A percentile compares a stretch with the other conserved stretches of the same genome.
phyloP scores from a whole-genome alignment of 176 grass and related monocot genomes.

The Triticum urartu region DNA sequence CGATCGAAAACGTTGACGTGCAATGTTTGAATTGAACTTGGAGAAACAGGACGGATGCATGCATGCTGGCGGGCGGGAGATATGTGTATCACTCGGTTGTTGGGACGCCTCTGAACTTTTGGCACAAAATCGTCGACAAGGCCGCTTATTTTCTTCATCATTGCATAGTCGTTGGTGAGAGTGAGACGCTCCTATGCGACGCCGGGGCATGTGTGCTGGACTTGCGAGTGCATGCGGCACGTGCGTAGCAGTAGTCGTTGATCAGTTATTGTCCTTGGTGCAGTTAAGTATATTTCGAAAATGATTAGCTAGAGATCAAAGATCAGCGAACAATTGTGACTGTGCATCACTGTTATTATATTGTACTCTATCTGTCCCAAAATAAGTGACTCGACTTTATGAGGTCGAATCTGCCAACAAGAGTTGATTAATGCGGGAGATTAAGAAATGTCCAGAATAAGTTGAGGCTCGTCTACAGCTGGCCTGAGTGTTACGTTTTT shows the following conservation, averaged over 20 bases:
- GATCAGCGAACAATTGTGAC: neutral
- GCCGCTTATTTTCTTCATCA: too few species aligned
- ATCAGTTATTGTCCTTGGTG: neutral
- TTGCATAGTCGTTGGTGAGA: neutral
- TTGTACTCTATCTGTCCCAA: too few species aligned
- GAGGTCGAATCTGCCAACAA: neutral
- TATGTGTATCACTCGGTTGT: neutral
- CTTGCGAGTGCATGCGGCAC: neutral
- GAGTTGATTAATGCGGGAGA: neutral
- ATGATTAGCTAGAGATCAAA: neutral
- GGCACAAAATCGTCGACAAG: too few species aligned
- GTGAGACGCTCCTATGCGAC: constrained; percentile 23
- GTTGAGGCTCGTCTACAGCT: neutral
- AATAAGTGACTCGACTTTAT: too few species aligned
- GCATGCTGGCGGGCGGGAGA: too few species aligned
- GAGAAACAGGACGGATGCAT: neutral
- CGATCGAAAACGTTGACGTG: neutral
- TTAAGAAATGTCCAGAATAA: neutral
- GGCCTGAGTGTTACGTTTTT: too few species aligned
- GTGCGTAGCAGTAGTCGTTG: neutral
- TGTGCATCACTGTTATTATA: neutral
- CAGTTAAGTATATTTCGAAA: neutral
- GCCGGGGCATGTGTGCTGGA: neutral
- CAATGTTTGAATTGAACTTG: too few species aligned
- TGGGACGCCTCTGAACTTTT: too few species aligned